Evolutionary conservation across 2,329 filamentous ascomycete species (phyloP).

Genomic region (Colletotrichum sp.): DNA sequence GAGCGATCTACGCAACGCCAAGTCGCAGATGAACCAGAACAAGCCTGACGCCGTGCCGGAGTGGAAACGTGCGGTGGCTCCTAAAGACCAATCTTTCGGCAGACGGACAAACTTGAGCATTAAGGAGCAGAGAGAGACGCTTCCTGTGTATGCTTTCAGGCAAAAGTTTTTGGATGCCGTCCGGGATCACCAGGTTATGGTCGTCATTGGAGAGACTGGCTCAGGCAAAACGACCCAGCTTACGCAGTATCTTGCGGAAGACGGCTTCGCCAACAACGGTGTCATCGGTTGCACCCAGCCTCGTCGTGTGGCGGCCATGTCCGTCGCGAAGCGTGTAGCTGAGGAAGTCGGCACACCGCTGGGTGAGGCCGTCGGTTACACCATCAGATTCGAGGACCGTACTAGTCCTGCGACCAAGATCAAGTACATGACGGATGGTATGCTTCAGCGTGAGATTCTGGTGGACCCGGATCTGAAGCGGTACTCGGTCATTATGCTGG

Average conservation of each 20-base stretch:
- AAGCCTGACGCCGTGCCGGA: conserved; percentile 79
- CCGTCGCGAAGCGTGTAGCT: conserved; percentile 93
- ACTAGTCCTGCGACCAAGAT: conserved; percentile 88
- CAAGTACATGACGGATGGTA: conserved; percentile 99
- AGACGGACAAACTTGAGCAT: conserved; percentile 91
- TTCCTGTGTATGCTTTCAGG: conserved; percentile 90
- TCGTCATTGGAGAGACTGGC: conserved; percentile 96
- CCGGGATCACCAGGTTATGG: conserved; percentile 84
- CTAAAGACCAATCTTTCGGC: conserved; percentile 80
- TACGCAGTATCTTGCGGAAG: conserved; percentile 94
- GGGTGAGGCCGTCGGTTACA: conserved; percentile 94
- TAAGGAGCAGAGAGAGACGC: conserved; percentile 88
- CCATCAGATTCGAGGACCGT: conserved; percentile 95
- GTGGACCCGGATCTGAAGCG: conserved; percentile 87
- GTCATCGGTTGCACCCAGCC: conserved; percentile 97
- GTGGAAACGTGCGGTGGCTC: conserved; percentile 86
- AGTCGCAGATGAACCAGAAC: conserved; percentile 51
- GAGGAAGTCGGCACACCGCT: conserved; percentile 93
- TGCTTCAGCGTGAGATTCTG: conserved; percentile 94
- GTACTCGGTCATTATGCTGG: conserved; percentile 97
- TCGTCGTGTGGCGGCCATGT: conserved; percentile 96
- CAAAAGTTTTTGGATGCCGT: conserved; percentile 88
- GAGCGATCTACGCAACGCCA: conserved; percentile 77
- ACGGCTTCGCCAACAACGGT: conserved; percentile 83
- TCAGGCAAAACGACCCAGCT: conserved; percentile 97